A percentile compares a stretch with the other conserved stretches of the same genome.
Evolutionary conservation across 352 stramenopile genomes (phyloP).

Genomic region (Globisporangium uncinulatum): DNA sequence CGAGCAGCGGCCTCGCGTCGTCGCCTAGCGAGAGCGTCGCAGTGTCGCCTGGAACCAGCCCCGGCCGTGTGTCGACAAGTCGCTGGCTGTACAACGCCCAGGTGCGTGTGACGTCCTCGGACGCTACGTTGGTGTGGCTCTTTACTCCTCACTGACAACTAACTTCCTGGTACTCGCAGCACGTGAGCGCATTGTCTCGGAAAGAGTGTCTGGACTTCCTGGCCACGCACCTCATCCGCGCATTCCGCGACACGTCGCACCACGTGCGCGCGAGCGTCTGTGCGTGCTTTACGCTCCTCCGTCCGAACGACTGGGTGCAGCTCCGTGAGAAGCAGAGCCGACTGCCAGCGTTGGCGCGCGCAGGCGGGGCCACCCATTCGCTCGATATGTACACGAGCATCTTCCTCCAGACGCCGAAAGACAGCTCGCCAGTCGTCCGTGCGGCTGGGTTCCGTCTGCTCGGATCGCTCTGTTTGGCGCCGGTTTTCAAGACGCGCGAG

Average conservation of each 20-base stretch:
- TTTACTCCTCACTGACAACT: neutral
- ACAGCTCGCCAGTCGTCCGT: constrained; percentile 76
- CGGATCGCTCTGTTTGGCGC: constrained; percentile 63
- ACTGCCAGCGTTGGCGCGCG: constrained; percentile 25
- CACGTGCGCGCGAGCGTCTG: constrained; percentile 84
- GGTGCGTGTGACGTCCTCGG: neutral
- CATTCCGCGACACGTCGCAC: constrained; percentile 82
- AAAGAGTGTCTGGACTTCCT: constrained; percentile 70
- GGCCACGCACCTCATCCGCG: constrained; percentile 69
- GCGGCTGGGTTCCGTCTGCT: constrained; percentile 75
- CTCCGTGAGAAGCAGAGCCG: constrained; percentile 40
- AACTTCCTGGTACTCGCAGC: neutral
- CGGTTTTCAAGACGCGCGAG: constrained; percentile 67
- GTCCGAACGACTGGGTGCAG: constrained; percentile 53
- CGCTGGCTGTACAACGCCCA: constrained; percentile 18
- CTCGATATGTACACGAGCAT: constrained; percentile 65
- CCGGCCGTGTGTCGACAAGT: constrained; percentile 2
- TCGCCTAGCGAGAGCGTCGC: constrained; percentile 1
- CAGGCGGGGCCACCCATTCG: constrained; percentile 17
- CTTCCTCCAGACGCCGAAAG: constrained; percentile 71
- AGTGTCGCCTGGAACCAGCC: constrained; percentile 1
- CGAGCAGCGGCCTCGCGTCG: neutral
- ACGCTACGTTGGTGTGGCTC: too few species aligned
- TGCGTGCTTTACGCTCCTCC: constrained; percentile 82
- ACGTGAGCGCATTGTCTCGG: constrained; percentile 20